phyloP scores from a whole-genome alignment of 345 rosid genomes.

The Citrus inodora region DNA sequence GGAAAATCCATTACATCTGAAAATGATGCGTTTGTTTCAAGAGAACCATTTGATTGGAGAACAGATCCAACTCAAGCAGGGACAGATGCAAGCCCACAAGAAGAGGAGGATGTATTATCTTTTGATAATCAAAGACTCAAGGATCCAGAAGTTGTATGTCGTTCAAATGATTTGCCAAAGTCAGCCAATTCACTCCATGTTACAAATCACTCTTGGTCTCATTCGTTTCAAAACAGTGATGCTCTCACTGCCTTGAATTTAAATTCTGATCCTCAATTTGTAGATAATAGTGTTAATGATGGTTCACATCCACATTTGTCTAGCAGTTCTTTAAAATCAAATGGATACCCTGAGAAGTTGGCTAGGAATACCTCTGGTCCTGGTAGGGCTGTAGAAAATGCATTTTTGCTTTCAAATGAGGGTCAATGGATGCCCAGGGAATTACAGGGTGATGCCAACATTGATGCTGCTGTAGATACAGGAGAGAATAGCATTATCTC shows the following conservation, averaged over 20 bases:
- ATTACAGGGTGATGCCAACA: slow-evolving; percentile 19
- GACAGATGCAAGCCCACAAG: slow-evolving; percentile 26
- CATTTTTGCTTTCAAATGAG: slow-evolving; percentile 35
- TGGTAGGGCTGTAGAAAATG: slow-evolving; percentile 29
- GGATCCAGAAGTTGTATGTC: slow-evolving; percentile 54
- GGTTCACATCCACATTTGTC: slow-evolving; percentile 25
- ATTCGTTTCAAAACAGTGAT: slow-evolving; percentile 35
- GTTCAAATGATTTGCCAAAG: slow-evolving; percentile 32
- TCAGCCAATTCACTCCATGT: slow-evolving; percentile 35
- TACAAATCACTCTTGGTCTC: slow-evolving; percentile 41
- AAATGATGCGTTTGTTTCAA: slow-evolving; percentile 24
- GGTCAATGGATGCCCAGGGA: slow-evolving; percentile 29
- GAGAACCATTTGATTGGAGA: slow-evolving; percentile 38
- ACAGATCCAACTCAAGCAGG: slow-evolving; percentile 22
- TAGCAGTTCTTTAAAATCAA: slow-evolving; percentile 31
- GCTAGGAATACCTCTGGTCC: slow-evolving; percentile 30
- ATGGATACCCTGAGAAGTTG: slow-evolving; percentile 44
- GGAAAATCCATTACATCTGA: slow-evolving; percentile 23
- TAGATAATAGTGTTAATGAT: slow-evolving; percentile 35
- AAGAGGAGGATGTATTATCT: slow-evolving; percentile 62
- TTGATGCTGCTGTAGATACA: slow-evolving; percentile 26
- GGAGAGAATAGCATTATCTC: slow-evolving; percentile 80
- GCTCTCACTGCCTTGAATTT: slow-evolving; percentile 15
- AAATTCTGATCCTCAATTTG: slow-evolving; percentile 28
- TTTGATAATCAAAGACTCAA: slow-evolving; percentile 53